phyloP scores from a whole-genome alignment of 768 basidiomycete species.

The Dacryopinax primogenitus region DNA sequence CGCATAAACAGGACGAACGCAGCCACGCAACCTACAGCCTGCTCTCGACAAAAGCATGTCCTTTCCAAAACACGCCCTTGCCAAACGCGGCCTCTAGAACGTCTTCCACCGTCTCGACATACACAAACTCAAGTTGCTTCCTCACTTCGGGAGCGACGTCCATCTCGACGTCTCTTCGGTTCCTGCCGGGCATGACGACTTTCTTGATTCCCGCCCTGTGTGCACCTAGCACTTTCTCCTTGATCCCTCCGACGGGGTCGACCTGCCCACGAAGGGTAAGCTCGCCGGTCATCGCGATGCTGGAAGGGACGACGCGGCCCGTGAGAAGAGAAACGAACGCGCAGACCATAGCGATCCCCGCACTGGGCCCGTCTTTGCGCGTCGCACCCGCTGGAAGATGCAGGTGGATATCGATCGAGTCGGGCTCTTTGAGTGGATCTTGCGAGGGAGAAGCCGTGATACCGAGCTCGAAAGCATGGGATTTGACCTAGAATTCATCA shows the following conservation, averaged over 20 bases:
- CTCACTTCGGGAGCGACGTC: constrained; percentile 65
- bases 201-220: constrained; percentile 75
- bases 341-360: constrained; percentile 78
- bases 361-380: constrained; percentile 88
- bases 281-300: constrained; percentile 86
- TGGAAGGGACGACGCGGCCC: constrained; percentile 55
- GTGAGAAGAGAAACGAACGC: constrained; percentile 78
- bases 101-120: constrained; percentile 65
- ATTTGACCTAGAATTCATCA: constrained; percentile 38
- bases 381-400: constrained; percentile 84
- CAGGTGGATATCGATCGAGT: constrained; percentile 69
- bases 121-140: constrained; percentile 66
- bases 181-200: constrained; percentile 72
- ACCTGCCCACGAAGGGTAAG: constrained; percentile 75
- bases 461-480: constrained; percentile 64
- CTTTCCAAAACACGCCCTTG: constrained; percentile 14
- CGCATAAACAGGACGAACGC: background rate
- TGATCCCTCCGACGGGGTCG: constrained; percentile 78
- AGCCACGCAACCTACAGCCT: background rate
- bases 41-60: constrained; percentile 11
- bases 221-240: constrained; percentile 75
- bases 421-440: constrained; percentile 62
- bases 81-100: constrained; percentile 77
- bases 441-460: constrained; percentile 56
- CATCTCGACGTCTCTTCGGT: constrained; percentile 76